Conservation (phyloP, 306 rosid genomes). For the Trichosanthes truncata region DNA sequence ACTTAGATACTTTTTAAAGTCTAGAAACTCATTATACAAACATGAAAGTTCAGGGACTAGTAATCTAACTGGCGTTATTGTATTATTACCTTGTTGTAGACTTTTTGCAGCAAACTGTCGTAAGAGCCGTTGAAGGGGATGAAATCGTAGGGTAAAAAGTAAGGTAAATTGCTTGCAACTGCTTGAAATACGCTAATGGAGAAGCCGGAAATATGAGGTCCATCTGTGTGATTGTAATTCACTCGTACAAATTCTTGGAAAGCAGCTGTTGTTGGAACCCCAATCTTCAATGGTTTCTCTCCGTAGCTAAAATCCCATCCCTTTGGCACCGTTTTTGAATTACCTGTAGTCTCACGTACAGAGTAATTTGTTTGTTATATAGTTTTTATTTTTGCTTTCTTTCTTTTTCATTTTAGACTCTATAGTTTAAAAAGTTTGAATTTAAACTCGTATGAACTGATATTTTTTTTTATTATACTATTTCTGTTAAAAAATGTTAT, state of each 20-base stretch:
- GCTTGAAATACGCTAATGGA: constrained; percentile 46
- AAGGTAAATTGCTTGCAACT: constrained; percentile 20
- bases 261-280: constrained; percentile 33
- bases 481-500: too few species aligned
- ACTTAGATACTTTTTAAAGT: too few species aligned
- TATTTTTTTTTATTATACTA: too few species aligned
- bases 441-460: too few species aligned
- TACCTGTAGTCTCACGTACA: neutral
- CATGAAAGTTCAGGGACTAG: too few species aligned
- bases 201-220: constrained; percentile 29
- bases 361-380: too few species aligned
- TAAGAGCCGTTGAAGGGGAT: constrained; percentile 34
- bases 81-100: constrained; percentile 28
- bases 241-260: constrained; percentile 44
- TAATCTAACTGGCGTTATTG: too few species aligned
- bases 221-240: constrained; percentile 15
- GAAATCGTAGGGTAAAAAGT: constrained; percentile 17
- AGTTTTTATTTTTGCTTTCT: too few species aligned
- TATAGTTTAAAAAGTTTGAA: too few species aligned
- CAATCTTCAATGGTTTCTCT: constrained; percentile 23
- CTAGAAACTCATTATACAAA: too few species aligned
- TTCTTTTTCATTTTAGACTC: too few species aligned
- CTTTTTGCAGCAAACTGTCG: constrained; percentile 37
- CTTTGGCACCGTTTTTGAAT: neutral
- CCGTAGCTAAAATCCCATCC: neutral